A percentile compares a stretch with the other conserved stretches of the same genome.
Evolutionary conservation across 805 yeast species (phyloP).

Genomic region (Pichia kluyveri): DNA sequence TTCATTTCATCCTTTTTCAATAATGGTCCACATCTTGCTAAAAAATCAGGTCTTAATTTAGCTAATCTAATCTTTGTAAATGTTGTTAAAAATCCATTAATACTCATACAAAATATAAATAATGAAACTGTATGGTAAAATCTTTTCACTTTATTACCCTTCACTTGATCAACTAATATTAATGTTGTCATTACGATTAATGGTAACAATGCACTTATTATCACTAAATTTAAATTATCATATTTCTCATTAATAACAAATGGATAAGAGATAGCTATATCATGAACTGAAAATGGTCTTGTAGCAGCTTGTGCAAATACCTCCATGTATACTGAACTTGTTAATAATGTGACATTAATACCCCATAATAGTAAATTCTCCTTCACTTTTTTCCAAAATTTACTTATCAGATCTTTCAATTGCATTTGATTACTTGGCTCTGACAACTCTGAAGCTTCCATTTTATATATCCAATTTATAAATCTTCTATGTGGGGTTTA

Average conservation of each 20-base stretch:
- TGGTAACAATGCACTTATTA: constrained; percentile 32
- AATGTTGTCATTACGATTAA: constrained; percentile 18
- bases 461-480: neutral
- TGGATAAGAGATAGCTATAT: constrained; percentile 40
- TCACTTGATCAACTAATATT: constrained; percentile 8
- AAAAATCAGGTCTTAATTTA: constrained; percentile 81
- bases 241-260: constrained; percentile 33
- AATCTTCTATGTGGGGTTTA: no score
- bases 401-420: neutral
- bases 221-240: constrained; percentile 19
- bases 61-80: constrained; percentile 73
- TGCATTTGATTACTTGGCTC: neutral
- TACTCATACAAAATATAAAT: constrained; percentile 31
- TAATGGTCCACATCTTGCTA: constrained; percentile 57
- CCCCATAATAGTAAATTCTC: constrained; percentile 7
- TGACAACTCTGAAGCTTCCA: neutral
- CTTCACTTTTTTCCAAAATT: constrained; percentile 3
- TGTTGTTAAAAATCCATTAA: constrained; percentile 55
- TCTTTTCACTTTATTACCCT: constrained; percentile 27
- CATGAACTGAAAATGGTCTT: constrained; percentile 34
- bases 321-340: constrained; percentile 14
- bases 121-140: constrained; percentile 29
- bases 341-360: neutral
- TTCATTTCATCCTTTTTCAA: constrained; percentile 23
- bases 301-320: constrained; percentile 32